Evolutionary conservation across 495 filamentous ascomycete genomes (phyloP).

Genomic region (Trichocladium uniseriatum): DNA sequence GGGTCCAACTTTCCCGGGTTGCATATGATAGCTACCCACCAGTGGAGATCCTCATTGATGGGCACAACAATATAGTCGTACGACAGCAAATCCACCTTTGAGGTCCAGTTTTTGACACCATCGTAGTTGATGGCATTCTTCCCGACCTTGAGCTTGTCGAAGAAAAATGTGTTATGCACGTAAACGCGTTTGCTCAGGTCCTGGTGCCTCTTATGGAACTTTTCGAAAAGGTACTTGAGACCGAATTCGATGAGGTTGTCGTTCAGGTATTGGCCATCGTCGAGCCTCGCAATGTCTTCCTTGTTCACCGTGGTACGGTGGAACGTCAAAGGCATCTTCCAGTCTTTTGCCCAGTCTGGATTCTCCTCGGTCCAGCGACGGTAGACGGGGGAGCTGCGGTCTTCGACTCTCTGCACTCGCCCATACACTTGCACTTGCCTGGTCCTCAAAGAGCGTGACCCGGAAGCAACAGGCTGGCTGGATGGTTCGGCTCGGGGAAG

Average conservation of each 20-base stretch:
- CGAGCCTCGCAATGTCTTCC: constrained; percentile 67
- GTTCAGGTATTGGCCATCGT: constrained; percentile 81
- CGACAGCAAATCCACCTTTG: constrained; percentile 72
- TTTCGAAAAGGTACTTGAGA: constrained; percentile 62
- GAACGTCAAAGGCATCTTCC: constrained; percentile 57
- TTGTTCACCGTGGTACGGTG: constrained; percentile 65
- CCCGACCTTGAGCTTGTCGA: constrained; percentile 52
- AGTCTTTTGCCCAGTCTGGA: constrained; percentile 33
- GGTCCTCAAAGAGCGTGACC: constrained; percentile 2
- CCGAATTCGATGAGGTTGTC: constrained; percentile 89
- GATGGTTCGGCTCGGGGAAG: background rate
- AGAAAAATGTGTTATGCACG: constrained; percentile 91
- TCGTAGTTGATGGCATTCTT: constrained; percentile 63
- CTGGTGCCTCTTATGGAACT: constrained; percentile 45
- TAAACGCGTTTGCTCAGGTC: constrained; percentile 58
- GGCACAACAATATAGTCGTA: constrained; percentile 88
- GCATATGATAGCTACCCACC: constrained; percentile 95
- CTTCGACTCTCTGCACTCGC: background rate
- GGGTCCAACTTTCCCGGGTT: constrained; percentile 56
- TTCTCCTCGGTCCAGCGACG: constrained; percentile 36
- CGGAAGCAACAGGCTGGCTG: background rate
- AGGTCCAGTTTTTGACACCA: constrained; percentile 80
- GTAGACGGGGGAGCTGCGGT: background rate
- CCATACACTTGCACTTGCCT: background rate
- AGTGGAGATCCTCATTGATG: constrained; percentile 78